Percentiles rank a stretch among this genome's conserved stretches.
Evolutionary conservation across 352 stramenopile genomes (phyloP).

Genomic region (Globisporangium cederbergense): DNA sequence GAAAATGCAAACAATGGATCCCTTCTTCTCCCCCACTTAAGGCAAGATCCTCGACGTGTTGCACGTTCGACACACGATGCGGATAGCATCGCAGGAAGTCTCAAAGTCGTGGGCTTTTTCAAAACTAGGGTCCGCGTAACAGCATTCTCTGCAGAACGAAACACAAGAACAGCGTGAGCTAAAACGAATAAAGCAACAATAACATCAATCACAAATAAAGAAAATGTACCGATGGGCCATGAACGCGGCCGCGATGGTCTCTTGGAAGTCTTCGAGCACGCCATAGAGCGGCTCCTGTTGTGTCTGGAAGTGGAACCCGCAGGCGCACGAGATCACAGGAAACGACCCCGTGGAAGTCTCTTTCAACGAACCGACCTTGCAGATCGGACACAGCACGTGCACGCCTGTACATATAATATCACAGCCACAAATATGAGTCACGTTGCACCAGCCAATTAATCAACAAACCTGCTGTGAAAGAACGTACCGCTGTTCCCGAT

Average conservation of each 20-base stretch:
- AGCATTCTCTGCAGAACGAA: constrained; percentile 32
- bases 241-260: constrained; percentile 51
- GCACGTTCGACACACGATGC: constrained; percentile 13
- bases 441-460: neutral
- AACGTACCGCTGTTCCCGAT: constrained; percentile 13
- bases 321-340: constrained; percentile 38
- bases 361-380: constrained; percentile 34
- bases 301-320: constrained; percentile 49
- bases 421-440: neutral
- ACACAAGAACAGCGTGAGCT: neutral
- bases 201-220: neutral
- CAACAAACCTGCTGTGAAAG: neutral
- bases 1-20: neutral
- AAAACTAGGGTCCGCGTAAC: constrained; percentile 47
- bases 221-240: constrained; percentile 49
- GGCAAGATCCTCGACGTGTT: constrained; percentile 2
- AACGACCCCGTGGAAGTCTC: constrained; percentile 17
- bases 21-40: neutral
- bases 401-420: constrained; percentile 5
- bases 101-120: constrained; percentile 28
- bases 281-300: constrained; percentile 48
- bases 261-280: constrained; percentile 57
- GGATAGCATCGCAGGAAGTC: constrained; percentile 11
- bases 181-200: neutral
- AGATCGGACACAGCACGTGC: constrained; percentile 47